Conservation (phyloP, 768 basidiomycete species). For the Exsudoporus frostii region DNA sequence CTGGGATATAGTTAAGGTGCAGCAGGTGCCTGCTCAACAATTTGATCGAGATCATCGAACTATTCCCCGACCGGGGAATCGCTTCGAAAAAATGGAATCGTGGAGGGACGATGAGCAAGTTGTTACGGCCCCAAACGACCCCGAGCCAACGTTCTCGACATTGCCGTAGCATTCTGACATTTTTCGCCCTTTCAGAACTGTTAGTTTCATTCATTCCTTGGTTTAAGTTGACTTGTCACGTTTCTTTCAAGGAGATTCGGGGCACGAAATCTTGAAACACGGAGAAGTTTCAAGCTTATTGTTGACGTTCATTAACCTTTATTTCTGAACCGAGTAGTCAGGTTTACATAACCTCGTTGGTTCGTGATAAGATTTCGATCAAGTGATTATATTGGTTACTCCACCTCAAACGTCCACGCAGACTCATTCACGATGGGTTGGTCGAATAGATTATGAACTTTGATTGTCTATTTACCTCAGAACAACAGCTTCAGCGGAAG, state of each 20-base stretch:
- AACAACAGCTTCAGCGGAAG: conserved; percentile 53
- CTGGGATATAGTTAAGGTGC: neutral
- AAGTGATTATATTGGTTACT: neutral
- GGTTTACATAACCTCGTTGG: conserved; percentile 16
- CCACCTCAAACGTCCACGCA: conserved; percentile 3
- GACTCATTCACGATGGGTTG: conserved; percentile 24
- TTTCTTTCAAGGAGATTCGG: conserved; percentile 15
- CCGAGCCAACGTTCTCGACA: conserved; percentile 14
- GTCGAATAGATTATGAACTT: conserved; percentile 5
- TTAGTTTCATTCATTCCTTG: neutral
- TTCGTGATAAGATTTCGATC: conserved; percentile 22
- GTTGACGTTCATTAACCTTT: conserved; percentile 10
- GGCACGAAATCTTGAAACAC: conserved; percentile 27
- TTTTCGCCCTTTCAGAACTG: neutral
- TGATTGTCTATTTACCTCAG: conserved; percentile 9
- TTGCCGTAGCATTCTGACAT: conserved; percentile 16
- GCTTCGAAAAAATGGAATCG: conserved; percentile 23
- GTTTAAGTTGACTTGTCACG: conserved; percentile 7
- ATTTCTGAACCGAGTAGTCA: conserved; percentile 6
- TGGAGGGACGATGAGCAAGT: neutral
- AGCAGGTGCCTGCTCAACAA: neutral
- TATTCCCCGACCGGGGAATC: neutral
- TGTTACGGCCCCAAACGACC: neutral
- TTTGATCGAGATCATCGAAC: conserved; percentile 8
- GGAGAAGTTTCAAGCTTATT: conserved; percentile 27